Percentiles rank a stretch among this genome's conserved stretches.
Conservation (phyloP, 2,329 filamentous ascomycete species). For the Verticillium klebahnii region DNA sequence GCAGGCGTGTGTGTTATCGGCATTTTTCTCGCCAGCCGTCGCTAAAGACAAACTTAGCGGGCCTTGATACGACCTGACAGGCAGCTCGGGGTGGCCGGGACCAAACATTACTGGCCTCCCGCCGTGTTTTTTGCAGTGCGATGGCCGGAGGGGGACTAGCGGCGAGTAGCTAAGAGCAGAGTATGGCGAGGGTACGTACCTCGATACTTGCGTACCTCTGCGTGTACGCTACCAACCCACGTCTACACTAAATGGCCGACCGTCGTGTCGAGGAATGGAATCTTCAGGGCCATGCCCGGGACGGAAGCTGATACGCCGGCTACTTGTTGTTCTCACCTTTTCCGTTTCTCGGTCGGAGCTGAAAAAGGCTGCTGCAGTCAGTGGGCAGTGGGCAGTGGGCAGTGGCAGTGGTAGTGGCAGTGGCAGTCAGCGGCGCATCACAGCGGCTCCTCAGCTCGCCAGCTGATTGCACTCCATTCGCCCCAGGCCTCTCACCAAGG, state of each 20-base stretch:
- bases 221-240: background rate
- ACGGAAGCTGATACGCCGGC: background rate
- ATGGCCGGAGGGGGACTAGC: background rate
- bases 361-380: background rate
- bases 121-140: background rate
- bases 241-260: background rate
- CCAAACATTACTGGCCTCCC: background rate
- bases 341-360: background rate
- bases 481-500: background rate
- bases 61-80: background rate
- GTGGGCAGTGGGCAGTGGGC: background rate
- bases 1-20: background rate
- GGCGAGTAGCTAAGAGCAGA: background rate
- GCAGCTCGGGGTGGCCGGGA: background rate
- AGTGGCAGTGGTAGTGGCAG: background rate
- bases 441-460: background rate
- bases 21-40: background rate
- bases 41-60: background rate
- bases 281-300: background rate
- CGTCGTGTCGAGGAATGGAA: background rate
- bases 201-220: background rate
- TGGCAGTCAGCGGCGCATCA: background rate
- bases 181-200: background rate
- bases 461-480: background rate
- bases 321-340: background rate